Evolutionary conservation across 73 alveolate genomes (phyloP).

Genomic region (Halteria grandinella): DNA sequence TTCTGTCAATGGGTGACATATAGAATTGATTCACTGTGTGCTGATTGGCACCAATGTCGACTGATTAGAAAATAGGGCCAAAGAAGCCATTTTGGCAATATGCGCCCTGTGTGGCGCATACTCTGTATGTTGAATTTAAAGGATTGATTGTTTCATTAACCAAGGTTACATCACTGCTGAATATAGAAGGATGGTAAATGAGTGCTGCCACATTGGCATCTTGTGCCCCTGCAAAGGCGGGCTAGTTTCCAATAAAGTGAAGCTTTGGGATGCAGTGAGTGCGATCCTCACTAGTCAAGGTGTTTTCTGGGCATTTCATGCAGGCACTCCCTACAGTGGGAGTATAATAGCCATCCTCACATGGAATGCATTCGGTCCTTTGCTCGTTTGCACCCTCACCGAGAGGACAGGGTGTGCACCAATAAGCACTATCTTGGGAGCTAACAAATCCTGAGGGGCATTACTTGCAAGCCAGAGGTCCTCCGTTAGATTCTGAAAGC

Average conservation of each 20-base stretch:
- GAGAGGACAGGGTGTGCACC: constrained; percentile 11
- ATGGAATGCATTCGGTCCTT: background rate
- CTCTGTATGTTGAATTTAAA: constrained; percentile 1
- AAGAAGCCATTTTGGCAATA: constrained; percentile 17
- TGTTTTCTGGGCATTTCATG: constrained; percentile 22
- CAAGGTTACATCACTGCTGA: too few species aligned
- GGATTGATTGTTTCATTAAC: too few species aligned
- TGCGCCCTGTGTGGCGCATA: constrained; percentile 3
- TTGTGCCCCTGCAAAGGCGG: too few species aligned
- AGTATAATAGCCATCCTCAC: background rate
- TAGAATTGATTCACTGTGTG: background rate
- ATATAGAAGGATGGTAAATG: too few species aligned
- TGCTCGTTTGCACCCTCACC: background rate
- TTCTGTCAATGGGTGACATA: background rate
- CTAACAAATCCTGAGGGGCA: constrained; percentile 22
- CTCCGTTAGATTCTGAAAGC: too few species aligned
- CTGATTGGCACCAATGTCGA: background rate
- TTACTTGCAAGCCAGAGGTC: background rate
- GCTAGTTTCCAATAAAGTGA: background rate
- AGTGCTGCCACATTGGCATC: too few species aligned
- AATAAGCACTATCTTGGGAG: background rate
- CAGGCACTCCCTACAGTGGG: background rate
- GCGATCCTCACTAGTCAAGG: background rate
- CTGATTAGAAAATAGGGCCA: constrained; percentile 16
- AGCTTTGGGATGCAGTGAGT: background rate